Percentiles rank a stretch among this genome's conserved stretches.
Evolutionary conservation across 495 filamentous ascomycete genomes (phyloP).

Genomic region (Astrothelium subdiscretum): DNA sequence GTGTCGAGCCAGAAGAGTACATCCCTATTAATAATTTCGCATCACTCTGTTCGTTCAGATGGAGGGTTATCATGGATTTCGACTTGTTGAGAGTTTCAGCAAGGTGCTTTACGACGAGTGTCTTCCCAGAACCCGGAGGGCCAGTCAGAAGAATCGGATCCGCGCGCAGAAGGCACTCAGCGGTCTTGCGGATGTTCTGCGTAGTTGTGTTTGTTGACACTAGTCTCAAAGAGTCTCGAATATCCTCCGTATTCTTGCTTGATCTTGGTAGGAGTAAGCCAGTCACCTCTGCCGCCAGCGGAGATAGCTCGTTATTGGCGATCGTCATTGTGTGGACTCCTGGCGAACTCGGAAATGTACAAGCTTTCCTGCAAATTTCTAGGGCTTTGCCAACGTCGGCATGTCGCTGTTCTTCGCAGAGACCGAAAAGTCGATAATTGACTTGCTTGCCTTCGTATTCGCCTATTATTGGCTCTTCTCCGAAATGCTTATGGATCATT

Average conservation of each 20-base stretch:
- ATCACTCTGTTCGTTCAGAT: constrained; percentile 95
- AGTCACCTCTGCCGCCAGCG: constrained; percentile 42
- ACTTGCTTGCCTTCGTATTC: constrained; percentile 64
- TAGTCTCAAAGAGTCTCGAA: constrained; percentile 26
- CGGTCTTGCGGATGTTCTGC: constrained; percentile 57
- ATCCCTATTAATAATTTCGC: constrained; percentile 88
- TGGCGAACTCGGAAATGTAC: neutral
- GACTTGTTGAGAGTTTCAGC: constrained; percentile 64
- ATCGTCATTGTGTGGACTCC: neutral
- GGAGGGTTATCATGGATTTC: constrained; percentile 72
- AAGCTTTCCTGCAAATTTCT: neutral
- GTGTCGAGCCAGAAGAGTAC: constrained; percentile 74
- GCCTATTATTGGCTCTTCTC: constrained; percentile 47
- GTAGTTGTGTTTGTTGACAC: constrained; percentile 61
- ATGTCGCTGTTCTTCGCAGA: constrained; percentile 58
- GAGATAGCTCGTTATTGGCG: constrained; percentile 34
- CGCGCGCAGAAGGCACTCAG: constrained; percentile 47
- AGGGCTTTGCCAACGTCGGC: neutral
- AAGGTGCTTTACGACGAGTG: constrained; percentile 69
- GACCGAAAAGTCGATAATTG: constrained; percentile 72
- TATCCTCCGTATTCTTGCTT: constrained; percentile 29
- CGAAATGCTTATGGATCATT: constrained; percentile 54
- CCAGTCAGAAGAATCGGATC: constrained; percentile 73
- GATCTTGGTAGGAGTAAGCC: constrained; percentile 55
- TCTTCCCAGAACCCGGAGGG: constrained; percentile 81